Conservation (phyloP, 202 grass and related monocot genomes). For the Eragrostis tef region DNA sequence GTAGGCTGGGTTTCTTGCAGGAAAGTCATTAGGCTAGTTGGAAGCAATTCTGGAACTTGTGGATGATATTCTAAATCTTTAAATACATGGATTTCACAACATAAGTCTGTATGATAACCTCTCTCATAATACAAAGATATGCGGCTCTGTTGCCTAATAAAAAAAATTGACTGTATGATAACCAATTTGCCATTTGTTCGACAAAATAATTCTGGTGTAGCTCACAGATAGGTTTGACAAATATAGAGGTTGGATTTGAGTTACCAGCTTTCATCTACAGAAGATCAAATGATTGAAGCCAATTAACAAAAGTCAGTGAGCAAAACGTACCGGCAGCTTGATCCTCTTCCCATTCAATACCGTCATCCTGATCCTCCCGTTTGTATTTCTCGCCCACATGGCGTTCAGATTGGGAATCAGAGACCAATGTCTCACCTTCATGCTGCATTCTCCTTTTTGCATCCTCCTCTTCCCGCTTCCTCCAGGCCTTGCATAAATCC, state of each 20-base stretch:
- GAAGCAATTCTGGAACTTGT: not conserved
- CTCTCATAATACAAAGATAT: too few species aligned
- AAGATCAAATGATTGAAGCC: conserved; percentile 16
- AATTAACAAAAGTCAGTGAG: not conserved
- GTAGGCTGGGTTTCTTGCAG: too few species aligned
- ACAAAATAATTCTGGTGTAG: not conserved
- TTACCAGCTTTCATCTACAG: not conserved
- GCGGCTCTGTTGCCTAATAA: too few species aligned
- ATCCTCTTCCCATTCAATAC: conserved; percentile 74
- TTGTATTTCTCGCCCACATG: conserved; percentile 81
- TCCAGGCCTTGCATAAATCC: conserved; percentile 72
- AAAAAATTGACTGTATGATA: not conserved
- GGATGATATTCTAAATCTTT: not conserved
- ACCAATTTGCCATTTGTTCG: conserved; percentile 13
- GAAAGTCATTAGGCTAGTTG: too few species aligned
- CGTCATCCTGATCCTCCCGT: conserved; percentile 63
- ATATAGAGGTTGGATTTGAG: conserved; percentile 24
- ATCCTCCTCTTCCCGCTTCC: conserved; percentile 67
- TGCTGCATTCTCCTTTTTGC: conserved; percentile 51
- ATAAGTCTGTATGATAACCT: not conserved
- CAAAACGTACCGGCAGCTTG: conserved; percentile 55
- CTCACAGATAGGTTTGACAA: not conserved
- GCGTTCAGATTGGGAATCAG: conserved; percentile 51
- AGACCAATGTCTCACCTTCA: conserved; percentile 43
- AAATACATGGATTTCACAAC: not conserved